Percentiles rank a stretch among this genome's conserved stretches.
Conservation (phyloP, 2,329 filamentous ascomycete genomes). For the Colletotrichum brevisporum region DNA sequence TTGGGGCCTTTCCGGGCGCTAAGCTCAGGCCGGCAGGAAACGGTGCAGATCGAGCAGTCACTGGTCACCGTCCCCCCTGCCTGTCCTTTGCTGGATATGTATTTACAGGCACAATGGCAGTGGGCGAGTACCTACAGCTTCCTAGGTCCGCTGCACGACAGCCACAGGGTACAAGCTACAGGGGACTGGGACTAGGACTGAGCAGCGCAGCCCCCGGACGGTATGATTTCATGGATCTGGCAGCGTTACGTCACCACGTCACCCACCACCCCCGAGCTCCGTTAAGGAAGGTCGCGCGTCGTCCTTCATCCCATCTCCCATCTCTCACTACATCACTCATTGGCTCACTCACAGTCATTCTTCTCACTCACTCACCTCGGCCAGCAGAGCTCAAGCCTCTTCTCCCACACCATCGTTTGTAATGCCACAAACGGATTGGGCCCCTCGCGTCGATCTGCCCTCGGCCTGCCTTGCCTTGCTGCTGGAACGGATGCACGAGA, state of each 20-base stretch:
- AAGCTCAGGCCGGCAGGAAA: constrained; percentile 20
- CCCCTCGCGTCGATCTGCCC: constrained; percentile 18
- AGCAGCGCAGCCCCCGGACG: constrained; percentile 20
- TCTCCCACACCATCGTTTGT: constrained; percentile 35
- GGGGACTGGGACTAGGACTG: too few species aligned
- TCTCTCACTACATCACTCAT: constrained; percentile 4
- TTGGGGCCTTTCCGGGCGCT: constrained; percentile 10
- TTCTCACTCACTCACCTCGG: neutral
- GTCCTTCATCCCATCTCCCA: constrained; percentile 10
- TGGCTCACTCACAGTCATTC: neutral
- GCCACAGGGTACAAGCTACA: too few species aligned
- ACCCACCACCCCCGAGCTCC: constrained; percentile 16
- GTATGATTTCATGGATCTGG: constrained; percentile 39
- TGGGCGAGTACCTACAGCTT: too few species aligned
- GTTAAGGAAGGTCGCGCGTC: neutral
- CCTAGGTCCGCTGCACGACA: too few species aligned
- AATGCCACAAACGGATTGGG: constrained; percentile 26
- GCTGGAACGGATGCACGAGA: constrained; percentile 25
- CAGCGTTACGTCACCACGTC: constrained; percentile 31
- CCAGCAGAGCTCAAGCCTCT: constrained; percentile 27
- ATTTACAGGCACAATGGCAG: too few species aligned
- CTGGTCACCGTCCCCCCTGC: constrained; percentile 13
- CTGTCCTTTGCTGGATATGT: neutral
- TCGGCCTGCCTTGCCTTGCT: neutral
- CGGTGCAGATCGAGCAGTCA: constrained; percentile 24